A percentile compares a stretch with the other conserved stretches of the same genome.
Evolutionary conservation across 768 basidiomycete species (phyloP).

Genomic region (Tricholoma sp.): DNA sequence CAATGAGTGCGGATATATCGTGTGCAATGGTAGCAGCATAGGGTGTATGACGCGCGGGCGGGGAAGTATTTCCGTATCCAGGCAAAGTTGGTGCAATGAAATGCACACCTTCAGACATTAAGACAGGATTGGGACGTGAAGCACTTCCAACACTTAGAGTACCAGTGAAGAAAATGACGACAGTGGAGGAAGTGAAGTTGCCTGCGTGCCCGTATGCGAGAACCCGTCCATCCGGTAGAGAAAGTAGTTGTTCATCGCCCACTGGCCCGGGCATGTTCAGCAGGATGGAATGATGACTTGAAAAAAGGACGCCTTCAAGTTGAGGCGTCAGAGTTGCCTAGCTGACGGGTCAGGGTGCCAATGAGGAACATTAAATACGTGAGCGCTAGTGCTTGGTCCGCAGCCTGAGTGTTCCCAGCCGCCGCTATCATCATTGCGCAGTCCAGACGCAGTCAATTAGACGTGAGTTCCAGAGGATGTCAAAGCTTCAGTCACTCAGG

Average conservation of each 20-base stretch:
- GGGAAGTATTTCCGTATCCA: conserved; percentile 38
- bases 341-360: too few species aligned
- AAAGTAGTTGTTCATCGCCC: conserved; percentile 13
- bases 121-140: conserved; percentile 10
- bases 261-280: not conserved
- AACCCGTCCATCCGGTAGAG: conserved; percentile 25
- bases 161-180: conserved; percentile 40
- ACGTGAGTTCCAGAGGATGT: too few species aligned
- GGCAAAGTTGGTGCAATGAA: conserved; percentile 39
- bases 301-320: too few species aligned
- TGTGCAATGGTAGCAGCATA: conserved; percentile 30
- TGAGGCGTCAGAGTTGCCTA: too few species aligned
- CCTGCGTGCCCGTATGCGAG: conserved; percentile 37
- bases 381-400: too few species aligned
- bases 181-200: conserved; percentile 25
- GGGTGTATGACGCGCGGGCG: conserved; percentile 13
- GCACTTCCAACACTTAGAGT: conserved; percentile 31
- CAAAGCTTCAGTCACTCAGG: too few species aligned
- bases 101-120: conserved; percentile 25
- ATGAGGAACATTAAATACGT: too few species aligned
- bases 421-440: too few species aligned
- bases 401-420: too few species aligned
- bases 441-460: too few species aligned
- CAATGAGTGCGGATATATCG: conserved; percentile 35
- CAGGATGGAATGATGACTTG: too few species aligned